Evolutionary conservation across 495 filamentous ascomycete genomes (phyloP).

Genomic region (Xylaria venustula): DNA sequence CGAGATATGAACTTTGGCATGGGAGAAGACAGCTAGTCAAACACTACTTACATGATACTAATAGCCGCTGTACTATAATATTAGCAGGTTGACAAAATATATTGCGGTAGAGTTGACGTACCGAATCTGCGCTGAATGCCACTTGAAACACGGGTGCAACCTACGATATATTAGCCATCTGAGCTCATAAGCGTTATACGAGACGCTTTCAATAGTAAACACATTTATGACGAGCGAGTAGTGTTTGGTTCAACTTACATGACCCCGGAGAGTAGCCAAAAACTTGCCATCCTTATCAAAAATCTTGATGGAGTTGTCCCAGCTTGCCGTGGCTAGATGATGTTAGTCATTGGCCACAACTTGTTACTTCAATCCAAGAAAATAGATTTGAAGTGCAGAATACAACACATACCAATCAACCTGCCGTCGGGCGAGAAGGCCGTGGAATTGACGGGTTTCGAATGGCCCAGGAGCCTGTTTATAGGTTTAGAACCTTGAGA

Average conservation of each 20-base stretch:
- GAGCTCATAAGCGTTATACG: not conserved
- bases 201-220: not conserved
- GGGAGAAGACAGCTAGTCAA: not conserved
- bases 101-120: slow-evolving; percentile 10
- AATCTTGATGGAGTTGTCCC: slow-evolving; percentile 90
- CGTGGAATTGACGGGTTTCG: slow-evolving; percentile 95
- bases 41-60: slow-evolving; percentile 14
- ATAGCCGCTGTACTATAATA: slow-evolving; percentile 1
- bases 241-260: slow-evolving; percentile 46
- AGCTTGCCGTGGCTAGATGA: slow-evolving; percentile 67
- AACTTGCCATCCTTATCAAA: slow-evolving; percentile 82
- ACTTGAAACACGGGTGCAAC: slow-evolving; percentile 88
- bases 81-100: not conserved
- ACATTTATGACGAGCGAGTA: not conserved
- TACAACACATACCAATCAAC: slow-evolving; percentile 52
- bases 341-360: not conserved
- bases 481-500: slow-evolving; percentile 74
- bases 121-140: slow-evolving; percentile 83
- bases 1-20: not conserved
- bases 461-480: slow-evolving; percentile 85
- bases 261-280: slow-evolving; percentile 80
- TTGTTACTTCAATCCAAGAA: no score
- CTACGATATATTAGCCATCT: slow-evolving; percentile 20
- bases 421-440: slow-evolving; percentile 87
- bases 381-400: not conserved